A percentile compares a stretch with the other conserved stretches of the same genome.
phyloP scores from a whole-genome alignment of 768 basidiomycete species.

The Sporobolomyces pararoseus region DNA sequence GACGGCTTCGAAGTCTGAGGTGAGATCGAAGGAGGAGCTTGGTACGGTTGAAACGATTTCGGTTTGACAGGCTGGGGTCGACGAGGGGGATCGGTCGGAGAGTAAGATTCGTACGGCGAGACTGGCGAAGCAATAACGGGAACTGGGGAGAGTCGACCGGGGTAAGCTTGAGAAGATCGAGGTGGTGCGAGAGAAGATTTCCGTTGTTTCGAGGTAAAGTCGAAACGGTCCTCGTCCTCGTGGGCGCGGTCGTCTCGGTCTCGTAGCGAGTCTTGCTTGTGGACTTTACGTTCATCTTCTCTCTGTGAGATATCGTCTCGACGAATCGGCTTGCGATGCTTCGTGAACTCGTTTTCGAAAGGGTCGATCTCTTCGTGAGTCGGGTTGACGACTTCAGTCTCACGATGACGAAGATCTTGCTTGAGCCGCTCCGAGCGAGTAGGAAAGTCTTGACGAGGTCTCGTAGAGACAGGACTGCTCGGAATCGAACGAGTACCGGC shows the following conservation, averaged over 20 bases:
- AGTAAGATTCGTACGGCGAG: neutral
- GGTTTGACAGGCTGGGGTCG: conserved; percentile 27
- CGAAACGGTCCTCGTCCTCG: neutral
- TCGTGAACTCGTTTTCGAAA: neutral
- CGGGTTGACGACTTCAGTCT: neutral
- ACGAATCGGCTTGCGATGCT: neutral
- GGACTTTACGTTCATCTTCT: neutral
- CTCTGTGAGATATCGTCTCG: neutral
- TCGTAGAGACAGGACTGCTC: neutral
- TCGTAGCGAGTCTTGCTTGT: neutral
- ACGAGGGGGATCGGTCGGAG: neutral
- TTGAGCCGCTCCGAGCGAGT: neutral
- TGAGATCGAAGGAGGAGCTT: neutral
- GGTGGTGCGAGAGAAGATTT: neutral
- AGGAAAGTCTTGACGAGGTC: neutral
- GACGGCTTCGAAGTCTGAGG: too few relatives aligned
- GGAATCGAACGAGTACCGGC: conserved; percentile 7
- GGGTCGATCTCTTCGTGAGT: neutral
- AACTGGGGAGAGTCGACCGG: neutral
- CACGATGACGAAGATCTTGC: neutral
- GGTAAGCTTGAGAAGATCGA: neutral
- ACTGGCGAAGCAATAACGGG: neutral
- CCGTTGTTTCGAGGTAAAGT: too few relatives aligned
- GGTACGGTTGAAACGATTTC: neutral
- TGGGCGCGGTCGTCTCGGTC: neutral